Evolutionary conservation across 2,329 filamentous ascomycete species (phyloP).

Genomic region (Trematosphaeria pertusa): DNA sequence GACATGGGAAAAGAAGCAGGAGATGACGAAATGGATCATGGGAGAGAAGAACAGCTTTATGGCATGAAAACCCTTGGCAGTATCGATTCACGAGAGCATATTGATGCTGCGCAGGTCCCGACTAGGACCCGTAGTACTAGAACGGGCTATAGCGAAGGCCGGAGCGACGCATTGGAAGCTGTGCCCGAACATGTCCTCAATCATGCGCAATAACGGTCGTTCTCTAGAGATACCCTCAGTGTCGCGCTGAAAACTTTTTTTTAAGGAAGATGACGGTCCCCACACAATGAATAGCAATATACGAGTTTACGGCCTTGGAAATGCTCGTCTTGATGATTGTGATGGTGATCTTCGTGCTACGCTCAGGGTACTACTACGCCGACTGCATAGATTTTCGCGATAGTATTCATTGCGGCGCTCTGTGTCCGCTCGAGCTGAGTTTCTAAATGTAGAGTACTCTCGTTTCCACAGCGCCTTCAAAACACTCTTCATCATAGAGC

Average conservation of each 20-base stretch:
- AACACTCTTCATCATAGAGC: too few relatives aligned
- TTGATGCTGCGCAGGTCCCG: conserved; percentile 1
- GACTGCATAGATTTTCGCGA: too few relatives aligned
- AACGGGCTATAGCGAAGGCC: conserved; percentile 21
- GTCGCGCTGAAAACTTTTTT: background rate
- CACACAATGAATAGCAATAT: background rate
- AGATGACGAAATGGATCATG: conserved; percentile 7
- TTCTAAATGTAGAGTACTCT: too few relatives aligned
- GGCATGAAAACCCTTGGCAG: conserved; percentile 24
- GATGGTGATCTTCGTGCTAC: too few relatives aligned
- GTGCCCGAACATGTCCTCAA: conserved; percentile 22
- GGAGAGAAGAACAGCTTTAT: conserved; percentile 17
- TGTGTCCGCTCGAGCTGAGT: too few relatives aligned
- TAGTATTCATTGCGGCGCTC: too few relatives aligned
- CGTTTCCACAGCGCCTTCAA: too few relatives aligned
- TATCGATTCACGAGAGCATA: conserved; percentile 22
- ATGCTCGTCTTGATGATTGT: too few relatives aligned
- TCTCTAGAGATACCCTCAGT: conserved; percentile 7
- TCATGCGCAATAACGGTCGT: conserved; percentile 2
- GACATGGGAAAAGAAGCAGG: conserved; percentile 12
- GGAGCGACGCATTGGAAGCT: conserved; percentile 13
- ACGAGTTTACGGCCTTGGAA: background rate
- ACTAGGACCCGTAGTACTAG: conserved; percentile 18
- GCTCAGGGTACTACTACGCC: too few relatives aligned
- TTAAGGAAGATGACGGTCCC: background rate